Conservation (phyloP, 495 filamentous ascomycete species). For the Annulohypoxylon nitens region DNA sequence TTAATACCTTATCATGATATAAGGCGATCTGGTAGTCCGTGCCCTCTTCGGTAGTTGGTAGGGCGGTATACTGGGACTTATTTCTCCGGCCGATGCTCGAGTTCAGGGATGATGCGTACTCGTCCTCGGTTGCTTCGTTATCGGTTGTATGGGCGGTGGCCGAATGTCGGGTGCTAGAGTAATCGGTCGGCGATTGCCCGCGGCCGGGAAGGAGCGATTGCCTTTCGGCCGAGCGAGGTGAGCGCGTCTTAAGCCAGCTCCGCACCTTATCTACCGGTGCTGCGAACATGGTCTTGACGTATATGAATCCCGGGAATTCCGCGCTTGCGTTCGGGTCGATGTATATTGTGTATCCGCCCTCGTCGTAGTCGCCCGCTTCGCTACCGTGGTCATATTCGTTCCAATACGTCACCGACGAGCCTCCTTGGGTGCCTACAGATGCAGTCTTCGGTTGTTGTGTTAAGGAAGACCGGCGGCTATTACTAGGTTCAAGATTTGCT, state of each 20-base stretch:
- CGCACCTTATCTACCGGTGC: constrained; percentile 60
- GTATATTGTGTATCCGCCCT: constrained; percentile 67
- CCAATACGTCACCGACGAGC: constrained; percentile 63
- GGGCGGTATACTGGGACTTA: constrained; percentile 54
- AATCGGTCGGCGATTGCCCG: constrained; percentile 47
- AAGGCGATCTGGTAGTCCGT: constrained; percentile 55
- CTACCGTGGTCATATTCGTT: constrained; percentile 76
- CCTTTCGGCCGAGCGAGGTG: constrained; percentile 42
- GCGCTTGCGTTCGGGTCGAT: constrained; percentile 65
- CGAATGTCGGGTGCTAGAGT: constrained; percentile 48
- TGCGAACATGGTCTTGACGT: constrained; percentile 57
- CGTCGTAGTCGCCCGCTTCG: constrained; percentile 63
- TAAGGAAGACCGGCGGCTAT: constrained; percentile 33
- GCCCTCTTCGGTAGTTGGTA: constrained; percentile 54
- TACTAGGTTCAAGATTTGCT: constrained; percentile 14
- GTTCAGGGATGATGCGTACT: constrained; percentile 44
- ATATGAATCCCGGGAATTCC: constrained; percentile 62
- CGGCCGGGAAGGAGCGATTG: constrained; percentile 52
- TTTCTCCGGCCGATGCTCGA: constrained; percentile 41
- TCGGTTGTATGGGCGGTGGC: constrained; percentile 30
- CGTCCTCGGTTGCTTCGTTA: constrained; percentile 46
- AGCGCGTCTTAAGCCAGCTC: constrained; percentile 55
- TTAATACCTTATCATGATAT: constrained; percentile 63
- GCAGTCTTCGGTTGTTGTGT: constrained; percentile 25
- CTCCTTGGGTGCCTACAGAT: constrained; percentile 27